These are phyloP conservation scores for Amaranthus tricolor DNA, from an alignment of 179 eudicot species.

Conservation along the genomic window DNA sequence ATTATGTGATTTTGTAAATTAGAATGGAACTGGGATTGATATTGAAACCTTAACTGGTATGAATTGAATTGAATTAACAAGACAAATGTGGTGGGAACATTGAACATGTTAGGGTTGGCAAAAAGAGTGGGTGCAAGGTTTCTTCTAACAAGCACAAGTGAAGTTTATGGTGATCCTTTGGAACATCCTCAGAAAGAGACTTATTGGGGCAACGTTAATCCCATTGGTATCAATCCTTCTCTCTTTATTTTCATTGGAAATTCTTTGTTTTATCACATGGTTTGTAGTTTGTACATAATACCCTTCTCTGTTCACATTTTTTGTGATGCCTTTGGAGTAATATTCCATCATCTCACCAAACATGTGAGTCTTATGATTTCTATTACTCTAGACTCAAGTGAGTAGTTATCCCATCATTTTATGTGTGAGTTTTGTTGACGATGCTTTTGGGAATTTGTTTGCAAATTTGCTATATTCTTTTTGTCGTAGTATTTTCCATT, in stretches of 20 bases:
- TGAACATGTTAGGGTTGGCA: conserved; percentile 94
- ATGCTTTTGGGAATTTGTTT: no score
- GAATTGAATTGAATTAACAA: conserved; percentile 59
- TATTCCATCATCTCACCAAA: no score
- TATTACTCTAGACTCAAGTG: background rate
- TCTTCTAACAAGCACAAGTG: conserved; percentile 91
- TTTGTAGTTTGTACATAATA: no score
- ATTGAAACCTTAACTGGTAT: conserved; percentile 5
- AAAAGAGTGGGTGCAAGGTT: conserved; percentile 93
- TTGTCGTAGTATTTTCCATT: no score
- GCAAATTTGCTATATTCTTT: no score
- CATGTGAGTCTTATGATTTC: background rate
- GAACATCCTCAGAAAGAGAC: conserved; percentile 95
- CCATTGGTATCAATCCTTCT: conserved; percentile 54
- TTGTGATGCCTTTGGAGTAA: background rate
- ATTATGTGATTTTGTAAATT: background rate
- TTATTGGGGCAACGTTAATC: conserved; percentile 98
- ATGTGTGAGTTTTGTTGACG: no score
- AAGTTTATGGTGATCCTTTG: conserved; percentile 93
- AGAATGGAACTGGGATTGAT: background rate
- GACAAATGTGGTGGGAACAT: conserved; percentile 96
- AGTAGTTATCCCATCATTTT: no score
- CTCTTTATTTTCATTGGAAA: no score
- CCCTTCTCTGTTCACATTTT: background rate
- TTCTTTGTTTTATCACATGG: background rate